Conservation (phyloP, 306 rosid species). For the Oxytropis ochrocephala region DNA sequence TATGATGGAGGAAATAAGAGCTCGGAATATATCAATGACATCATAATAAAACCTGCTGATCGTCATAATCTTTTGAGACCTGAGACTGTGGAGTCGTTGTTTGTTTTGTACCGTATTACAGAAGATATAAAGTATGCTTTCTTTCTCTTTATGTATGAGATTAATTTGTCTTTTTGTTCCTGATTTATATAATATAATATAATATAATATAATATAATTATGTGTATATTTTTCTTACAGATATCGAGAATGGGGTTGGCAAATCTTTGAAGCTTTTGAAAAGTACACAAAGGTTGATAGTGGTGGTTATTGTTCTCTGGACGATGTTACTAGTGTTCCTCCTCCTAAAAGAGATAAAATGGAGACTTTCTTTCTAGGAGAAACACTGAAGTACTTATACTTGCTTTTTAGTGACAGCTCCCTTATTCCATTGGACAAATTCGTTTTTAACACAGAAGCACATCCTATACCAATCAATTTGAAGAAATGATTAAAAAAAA, state of each 20-base stretch:
- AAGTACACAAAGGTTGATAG: constrained; percentile 75
- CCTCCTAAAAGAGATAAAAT: constrained; percentile 88
- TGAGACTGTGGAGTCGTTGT: constrained; percentile 89
- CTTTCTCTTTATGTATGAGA: background rate
- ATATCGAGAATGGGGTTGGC: constrained; percentile 99
- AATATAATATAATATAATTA: too few relatives aligned
- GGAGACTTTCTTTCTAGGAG: constrained; percentile 99
- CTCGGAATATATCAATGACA: constrained; percentile 67
- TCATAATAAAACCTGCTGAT: constrained; percentile 77
- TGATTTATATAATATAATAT: too few relatives aligned
- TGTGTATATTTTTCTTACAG: constrained; percentile 30
- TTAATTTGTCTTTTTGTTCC: too few relatives aligned
- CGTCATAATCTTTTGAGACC: constrained; percentile 97
- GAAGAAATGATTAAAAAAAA: constrained; percentile 20
- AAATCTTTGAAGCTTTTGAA: constrained; percentile 95
- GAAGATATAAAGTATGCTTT: constrained; percentile 72
- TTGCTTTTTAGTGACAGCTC: constrained; percentile 80
- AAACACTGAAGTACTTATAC: constrained; percentile 90
- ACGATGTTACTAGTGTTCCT: constrained; percentile 77
- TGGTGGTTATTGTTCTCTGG: constrained; percentile 91
- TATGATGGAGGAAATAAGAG: constrained; percentile 90
- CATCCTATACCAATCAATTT: constrained; percentile 76
- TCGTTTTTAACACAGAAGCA: constrained; percentile 91
- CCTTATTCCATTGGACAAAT: constrained; percentile 74
- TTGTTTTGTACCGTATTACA: constrained; percentile 83